phyloP scores from a whole-genome alignment of 1,139 yeast genomes.

The Kodamaea plutei region DNA sequence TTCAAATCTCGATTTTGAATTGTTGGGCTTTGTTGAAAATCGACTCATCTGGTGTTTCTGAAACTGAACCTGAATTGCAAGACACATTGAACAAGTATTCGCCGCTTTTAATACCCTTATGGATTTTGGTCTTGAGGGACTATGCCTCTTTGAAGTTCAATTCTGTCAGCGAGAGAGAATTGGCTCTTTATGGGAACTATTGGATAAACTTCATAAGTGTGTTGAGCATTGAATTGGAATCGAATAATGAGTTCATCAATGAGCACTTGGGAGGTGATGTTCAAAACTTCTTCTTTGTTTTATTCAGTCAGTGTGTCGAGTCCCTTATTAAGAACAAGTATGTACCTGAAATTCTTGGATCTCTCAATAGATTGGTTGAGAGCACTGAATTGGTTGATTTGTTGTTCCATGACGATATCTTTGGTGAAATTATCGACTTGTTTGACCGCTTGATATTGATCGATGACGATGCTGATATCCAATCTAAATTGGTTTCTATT shows the following conservation, averaged over 20 bases:
- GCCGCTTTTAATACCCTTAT: conserved; percentile 61
- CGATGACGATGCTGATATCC: conserved; percentile 50
- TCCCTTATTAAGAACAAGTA: conserved; percentile 51
- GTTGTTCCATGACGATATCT: conserved; percentile 64
- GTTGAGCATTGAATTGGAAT: conserved; percentile 61
- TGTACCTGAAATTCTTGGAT: conserved; percentile 43
- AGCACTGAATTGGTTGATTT: conserved; percentile 56
- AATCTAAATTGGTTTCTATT: conserved; percentile 51
- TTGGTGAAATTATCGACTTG: conserved; percentile 71
- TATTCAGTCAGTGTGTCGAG: conserved; percentile 83
- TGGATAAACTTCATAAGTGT: conserved; percentile 84
- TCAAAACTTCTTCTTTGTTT: conserved; percentile 70
- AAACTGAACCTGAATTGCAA: conserved; percentile 31
- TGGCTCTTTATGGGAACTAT: conserved; percentile 55
- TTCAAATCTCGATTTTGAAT: conserved; percentile 68
- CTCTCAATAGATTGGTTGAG: conserved; percentile 55
- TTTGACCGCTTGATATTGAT: conserved; percentile 69
- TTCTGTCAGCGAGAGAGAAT: conserved; percentile 43
- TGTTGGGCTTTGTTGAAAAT: conserved; percentile 86
- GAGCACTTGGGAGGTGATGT: conserved; percentile 56
- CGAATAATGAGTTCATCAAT: conserved; percentile 41
- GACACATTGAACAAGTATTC: conserved; percentile 57
- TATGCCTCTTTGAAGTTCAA: conserved; percentile 65
- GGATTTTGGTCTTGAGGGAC: conserved; percentile 76
- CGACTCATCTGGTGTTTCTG: conserved; percentile 28